A percentile compares a stretch with the other conserved stretches of the same genome.
Conservation (phyloP, 257 asterid genomes). For the Anisodus acutangulus region DNA sequence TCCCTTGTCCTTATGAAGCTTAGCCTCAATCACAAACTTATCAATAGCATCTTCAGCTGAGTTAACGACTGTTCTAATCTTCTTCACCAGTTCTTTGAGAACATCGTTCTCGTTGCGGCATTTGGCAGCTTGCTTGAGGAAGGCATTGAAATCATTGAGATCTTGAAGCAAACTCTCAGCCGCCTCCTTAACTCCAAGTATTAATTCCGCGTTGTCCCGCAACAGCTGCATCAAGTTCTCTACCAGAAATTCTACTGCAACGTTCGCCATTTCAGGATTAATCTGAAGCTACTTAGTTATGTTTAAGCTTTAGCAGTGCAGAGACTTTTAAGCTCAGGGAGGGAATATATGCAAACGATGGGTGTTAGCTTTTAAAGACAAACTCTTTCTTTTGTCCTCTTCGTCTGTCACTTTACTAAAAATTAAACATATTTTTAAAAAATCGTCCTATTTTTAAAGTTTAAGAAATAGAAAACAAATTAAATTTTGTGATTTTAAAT, state of each 20-base stretch:
- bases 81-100: not conserved
- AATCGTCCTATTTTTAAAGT: too few species aligned
- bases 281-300: too few species aligned
- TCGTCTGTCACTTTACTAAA: too few species aligned
- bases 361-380: not conserved
- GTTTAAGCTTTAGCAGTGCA: not conserved
- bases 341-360: not conserved
- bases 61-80: slow-evolving; percentile 33
- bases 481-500: too few species aligned
- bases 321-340: too few species aligned
- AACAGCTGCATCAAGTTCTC: slow-evolving; percentile 48
- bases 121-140: slow-evolving; percentile 27
- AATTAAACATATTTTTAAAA: too few species aligned
- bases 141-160: slow-evolving; percentile 27
- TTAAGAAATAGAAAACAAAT: too few species aligned
- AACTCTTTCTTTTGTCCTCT: not conserved
- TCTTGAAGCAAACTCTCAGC: not conserved
- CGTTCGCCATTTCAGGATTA: slow-evolving; percentile 17
- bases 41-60: slow-evolving; percentile 44
- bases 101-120: slow-evolving; percentile 4
- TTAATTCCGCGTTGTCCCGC: not conserved
- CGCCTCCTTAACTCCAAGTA: not conserved
- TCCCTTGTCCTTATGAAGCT: slow-evolving; percentile 28
- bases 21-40: slow-evolving; percentile 28
- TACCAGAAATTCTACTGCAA: slow-evolving; percentile 16